These are phyloP conservation scores for Triticum timopheevii DNA, from an alignment of 176 grass and related monocot species.

Conservation along the genomic window DNA sequence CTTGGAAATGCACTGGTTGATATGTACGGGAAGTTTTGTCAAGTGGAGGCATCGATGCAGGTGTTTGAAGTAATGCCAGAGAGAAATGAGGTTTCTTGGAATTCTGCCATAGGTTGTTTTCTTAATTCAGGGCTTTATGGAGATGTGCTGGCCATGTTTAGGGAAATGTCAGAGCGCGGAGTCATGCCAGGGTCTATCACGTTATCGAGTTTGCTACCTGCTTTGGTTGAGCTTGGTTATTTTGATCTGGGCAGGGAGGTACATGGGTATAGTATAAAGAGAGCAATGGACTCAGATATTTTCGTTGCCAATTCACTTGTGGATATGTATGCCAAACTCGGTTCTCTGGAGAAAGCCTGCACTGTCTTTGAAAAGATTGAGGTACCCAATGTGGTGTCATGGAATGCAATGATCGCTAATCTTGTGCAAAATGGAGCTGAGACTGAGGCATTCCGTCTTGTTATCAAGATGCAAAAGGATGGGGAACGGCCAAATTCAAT, in stretches of 20 bases:
- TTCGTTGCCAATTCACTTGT: conserved; percentile 75
- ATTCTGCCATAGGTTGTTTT: conserved; percentile 67
- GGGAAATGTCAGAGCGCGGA: conserved; percentile 38
- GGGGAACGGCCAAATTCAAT: conserved; percentile 65
- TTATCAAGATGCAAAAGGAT: conserved; percentile 58
- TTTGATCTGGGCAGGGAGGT: conserved; percentile 59
- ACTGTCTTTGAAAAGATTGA: conserved; percentile 59
- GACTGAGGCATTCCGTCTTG: conserved; percentile 47
- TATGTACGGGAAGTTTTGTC: conserved; percentile 74
- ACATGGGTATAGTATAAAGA: conserved; percentile 58
- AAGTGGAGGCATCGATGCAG: conserved; percentile 37
- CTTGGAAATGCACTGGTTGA: conserved; percentile 63
- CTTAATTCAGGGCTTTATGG: conserved; percentile 45
- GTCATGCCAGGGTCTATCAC: conserved; percentile 57
- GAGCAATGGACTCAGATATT: conserved; percentile 54
- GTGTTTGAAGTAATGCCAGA: conserved; percentile 54
- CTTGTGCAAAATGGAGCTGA: conserved; percentile 67
- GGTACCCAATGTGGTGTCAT: conserved; percentile 56
- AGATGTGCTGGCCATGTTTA: conserved; percentile 49
- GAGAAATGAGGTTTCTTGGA: conserved; percentile 73
- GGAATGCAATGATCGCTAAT: conserved; percentile 88
- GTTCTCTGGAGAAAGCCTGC: conserved; percentile 50
- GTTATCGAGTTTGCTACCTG: conserved; percentile 65
- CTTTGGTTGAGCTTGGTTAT: conserved; percentile 69
- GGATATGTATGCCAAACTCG: conserved; percentile 90